Evolutionary conservation across 2,329 filamentous ascomycete genomes (phyloP), one percentile per base, ranked within the genome.

Genomic region (Zasmidium cellare): DNA sequence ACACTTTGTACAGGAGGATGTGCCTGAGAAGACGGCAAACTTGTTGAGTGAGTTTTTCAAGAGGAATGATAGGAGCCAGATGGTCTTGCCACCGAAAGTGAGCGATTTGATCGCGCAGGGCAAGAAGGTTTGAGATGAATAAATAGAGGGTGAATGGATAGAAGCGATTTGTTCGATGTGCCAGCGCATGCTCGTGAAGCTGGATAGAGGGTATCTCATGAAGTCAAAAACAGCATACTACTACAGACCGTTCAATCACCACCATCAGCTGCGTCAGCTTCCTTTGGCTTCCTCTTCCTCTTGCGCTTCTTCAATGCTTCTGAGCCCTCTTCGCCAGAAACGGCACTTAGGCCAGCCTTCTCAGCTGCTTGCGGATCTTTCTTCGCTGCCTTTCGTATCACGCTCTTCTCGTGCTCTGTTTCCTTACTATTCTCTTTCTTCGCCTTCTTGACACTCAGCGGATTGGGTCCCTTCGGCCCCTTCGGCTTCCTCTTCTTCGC

Each of bases 1-100:
- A 0, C 94, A 99, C 74, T 99, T 99, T 70, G 86, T 99, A 56
- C 94, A 99, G 65, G 94, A 99, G 74, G 94, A 99, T 73, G 83
- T 93, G 51, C 92, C 94, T 0, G 89, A 92, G 69, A 96, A 93
- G 79, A 96, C 89, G 46, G 94, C 94, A 0, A 81, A 89, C 66
- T 83, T 91, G 9, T 78, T 97, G 52, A 90, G 89, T 1, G 94
- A 99, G 71, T 97, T 99, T 71, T 93, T 94, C 70, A 88, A 87
- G 65, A 82, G 94, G 53, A 99, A 99, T 71, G 93, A 97, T 76
- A 83, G 92, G 60, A 91, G 86, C 67, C 84, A 87, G 11, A 74
- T 99, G 58, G 89, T 97, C 1, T 78, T 99, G 62, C 94, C 94
- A 28, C 92, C 92, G 0, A 99, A 99, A 74, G 92, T 99, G 2